Evolutionary conservation across 768 basidiomycete species (phyloP).

Genomic region (Pulveroboletus frians): DNA sequence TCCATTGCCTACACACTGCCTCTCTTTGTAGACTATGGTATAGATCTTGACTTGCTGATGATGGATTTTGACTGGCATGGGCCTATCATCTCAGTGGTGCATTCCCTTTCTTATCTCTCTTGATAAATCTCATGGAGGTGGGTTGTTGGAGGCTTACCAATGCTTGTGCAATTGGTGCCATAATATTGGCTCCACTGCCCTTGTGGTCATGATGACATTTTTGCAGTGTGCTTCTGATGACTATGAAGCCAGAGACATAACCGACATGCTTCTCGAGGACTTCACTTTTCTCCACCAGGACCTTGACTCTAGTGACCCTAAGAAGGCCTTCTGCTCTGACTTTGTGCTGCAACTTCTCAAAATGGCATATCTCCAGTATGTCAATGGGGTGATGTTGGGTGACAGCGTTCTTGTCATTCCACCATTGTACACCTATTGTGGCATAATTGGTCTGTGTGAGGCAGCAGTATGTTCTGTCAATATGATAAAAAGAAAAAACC

Average conservation of each 20-base stretch:
- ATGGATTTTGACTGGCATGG: not conserved
- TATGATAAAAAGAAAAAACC: too few species aligned
- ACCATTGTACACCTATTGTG: too few species aligned
- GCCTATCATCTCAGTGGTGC: not conserved
- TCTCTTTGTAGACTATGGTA: not conserved
- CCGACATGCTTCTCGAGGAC: not conserved
- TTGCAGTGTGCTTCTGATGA: not conserved
- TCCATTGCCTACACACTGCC: not conserved
- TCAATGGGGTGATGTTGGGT: not conserved
- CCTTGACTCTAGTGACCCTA: not conserved
- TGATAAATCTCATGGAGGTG: too few species aligned
- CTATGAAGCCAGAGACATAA: not conserved
- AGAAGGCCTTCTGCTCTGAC: not conserved
- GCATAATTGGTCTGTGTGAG: too few species aligned
- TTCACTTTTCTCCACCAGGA: not conserved
- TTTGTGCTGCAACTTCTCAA: constrained; percentile 1
- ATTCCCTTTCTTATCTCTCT: too few species aligned
- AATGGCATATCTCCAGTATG: not conserved
- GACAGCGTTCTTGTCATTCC: too few species aligned
- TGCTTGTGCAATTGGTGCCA: constrained; percentile 7
- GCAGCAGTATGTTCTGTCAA: too few species aligned
- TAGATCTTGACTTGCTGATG: not conserved
- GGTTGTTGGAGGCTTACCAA: too few species aligned
- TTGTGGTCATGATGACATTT: not conserved
- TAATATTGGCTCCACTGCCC: constrained; percentile 1